These are phyloP conservation scores for Coniosporium tulheliwenetii DNA, from an alignment of 2,329 filamentous ascomycete genomes.

Conservation along the genomic window DNA sequence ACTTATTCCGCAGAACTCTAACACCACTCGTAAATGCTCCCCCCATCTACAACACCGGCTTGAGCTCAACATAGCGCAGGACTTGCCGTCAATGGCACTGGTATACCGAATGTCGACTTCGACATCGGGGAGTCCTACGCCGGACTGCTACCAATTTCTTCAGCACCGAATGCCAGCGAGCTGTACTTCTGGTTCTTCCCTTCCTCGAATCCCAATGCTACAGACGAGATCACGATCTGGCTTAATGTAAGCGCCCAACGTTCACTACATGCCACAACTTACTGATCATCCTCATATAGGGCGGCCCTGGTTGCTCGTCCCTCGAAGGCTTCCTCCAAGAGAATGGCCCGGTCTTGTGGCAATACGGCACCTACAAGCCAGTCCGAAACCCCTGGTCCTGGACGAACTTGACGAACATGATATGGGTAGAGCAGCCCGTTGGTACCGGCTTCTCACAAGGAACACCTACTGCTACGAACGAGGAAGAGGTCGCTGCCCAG, in stretches of 20 bases:
- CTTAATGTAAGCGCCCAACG: conserved; percentile 10
- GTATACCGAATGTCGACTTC: conserved; percentile 22
- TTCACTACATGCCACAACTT: neutral
- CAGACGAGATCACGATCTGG: conserved; percentile 36
- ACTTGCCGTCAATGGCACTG: conserved; percentile 13
- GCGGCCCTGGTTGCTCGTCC: conserved; percentile 29
- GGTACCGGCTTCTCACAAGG: conserved; percentile 56
- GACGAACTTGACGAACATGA: conserved; percentile 56
- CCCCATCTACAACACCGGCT: neutral
- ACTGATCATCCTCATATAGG: conserved; percentile 1
- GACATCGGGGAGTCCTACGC: conserved; percentile 53
- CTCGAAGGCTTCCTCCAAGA: conserved; percentile 34
- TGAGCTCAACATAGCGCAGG: conserved; percentile 1
- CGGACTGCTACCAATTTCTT: conserved; percentile 40
- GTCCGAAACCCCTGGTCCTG: conserved; percentile 28
- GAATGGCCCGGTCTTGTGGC: conserved; percentile 30
- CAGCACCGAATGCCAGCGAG: conserved; percentile 25
- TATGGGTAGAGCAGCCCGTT: conserved; percentile 58
- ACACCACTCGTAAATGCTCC: conserved; percentile 17
- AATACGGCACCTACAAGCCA: conserved; percentile 24
- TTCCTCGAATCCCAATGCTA: conserved; percentile 28
- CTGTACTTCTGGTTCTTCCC: conserved; percentile 44
- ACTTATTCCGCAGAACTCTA: conserved; percentile 25
- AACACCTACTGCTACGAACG: conserved; percentile 44
- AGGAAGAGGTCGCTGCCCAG: conserved; percentile 53